phyloP scores from a whole-genome alignment of 148 eudicot genomes.

The Mesembryanthemum crystallinum region DNA sequence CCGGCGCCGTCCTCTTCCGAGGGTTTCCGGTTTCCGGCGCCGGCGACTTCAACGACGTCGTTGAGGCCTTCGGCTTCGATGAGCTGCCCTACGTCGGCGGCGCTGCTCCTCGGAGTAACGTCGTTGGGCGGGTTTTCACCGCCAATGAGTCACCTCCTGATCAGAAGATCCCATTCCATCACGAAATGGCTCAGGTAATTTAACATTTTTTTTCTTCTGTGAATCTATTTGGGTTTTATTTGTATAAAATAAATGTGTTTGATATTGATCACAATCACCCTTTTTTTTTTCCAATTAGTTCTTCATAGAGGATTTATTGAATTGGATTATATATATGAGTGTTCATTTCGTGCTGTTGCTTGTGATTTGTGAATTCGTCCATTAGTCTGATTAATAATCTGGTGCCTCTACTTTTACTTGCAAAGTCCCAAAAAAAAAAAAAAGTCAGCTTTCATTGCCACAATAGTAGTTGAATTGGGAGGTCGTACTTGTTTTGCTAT shows the following conservation, averaged over 20 bases:
- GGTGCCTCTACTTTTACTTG: too few species aligned
- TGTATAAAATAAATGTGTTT: neutral
- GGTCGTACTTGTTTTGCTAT: too few species aligned
- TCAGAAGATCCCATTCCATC: constrained; percentile 87
- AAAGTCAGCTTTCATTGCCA: neutral
- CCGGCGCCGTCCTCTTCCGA: constrained; percentile 66
- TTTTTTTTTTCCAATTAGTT: neutral
- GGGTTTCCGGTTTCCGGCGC: constrained; percentile 51
- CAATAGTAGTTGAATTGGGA: too few species aligned
- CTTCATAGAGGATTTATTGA: neutral
- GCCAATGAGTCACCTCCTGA: constrained; percentile 90
- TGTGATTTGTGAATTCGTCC: neutral
- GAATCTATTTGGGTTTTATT: neutral
- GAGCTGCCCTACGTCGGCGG: constrained; percentile 85
- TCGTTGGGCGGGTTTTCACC: constrained; percentile 82
- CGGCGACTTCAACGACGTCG: constrained; percentile 76
- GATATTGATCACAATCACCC: neutral
- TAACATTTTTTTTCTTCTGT: neutral
- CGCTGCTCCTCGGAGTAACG: constrained; percentile 63
- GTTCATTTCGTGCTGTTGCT: neutral
- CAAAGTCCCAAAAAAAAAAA: neutral
- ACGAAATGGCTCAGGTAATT: constrained; percentile 85
- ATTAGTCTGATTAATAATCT: too few species aligned
- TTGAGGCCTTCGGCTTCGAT: constrained; percentile 73
- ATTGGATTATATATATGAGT: neutral